These are phyloP conservation scores for Rugosomyces carneus DNA, from an alignment of 1,284 basidiomycete species.

Conservation along the genomic window DNA sequence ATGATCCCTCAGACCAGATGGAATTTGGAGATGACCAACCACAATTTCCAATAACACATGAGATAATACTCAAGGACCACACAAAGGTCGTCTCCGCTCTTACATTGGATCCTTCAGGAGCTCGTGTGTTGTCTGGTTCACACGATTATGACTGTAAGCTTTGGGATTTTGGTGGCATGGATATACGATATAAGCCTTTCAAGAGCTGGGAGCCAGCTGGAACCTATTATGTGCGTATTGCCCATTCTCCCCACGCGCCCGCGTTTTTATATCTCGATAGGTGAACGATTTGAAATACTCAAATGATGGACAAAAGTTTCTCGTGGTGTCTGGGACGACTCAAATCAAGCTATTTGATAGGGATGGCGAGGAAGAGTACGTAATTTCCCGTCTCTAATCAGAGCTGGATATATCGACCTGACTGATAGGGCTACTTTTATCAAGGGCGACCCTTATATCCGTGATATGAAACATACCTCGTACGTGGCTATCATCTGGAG, in stretches of 20 bases:
- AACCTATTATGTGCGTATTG: conserved; percentile 75
- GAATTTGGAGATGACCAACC: conserved; percentile 40
- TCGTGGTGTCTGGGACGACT: conserved; percentile 83
- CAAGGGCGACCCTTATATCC: conserved; percentile 96
- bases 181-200: conserved; percentile 83
- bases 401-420: conserved; percentile 40
- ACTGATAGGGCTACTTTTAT: conserved; percentile 73
- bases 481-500: conserved; percentile 31
- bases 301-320: conserved; percentile 77
- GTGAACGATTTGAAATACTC: conserved; percentile 88
- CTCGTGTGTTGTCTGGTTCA: conserved; percentile 85
- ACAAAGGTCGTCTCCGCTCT: conserved; percentile 92
- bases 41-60: conserved; percentile 80
- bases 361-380: conserved; percentile 86
- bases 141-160: conserved; percentile 97
- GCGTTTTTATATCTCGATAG: conserved; percentile 36
- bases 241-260: conserved; percentile 15
- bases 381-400: conserved; percentile 20
- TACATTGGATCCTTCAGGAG: conserved; percentile 88
- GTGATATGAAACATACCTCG: conserved; percentile 97
- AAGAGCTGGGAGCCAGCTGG: conserved; percentile 92
- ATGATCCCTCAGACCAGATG: conserved; percentile 31
- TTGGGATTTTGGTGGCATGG: conserved; percentile 99
- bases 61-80: conserved; percentile 89
- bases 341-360: conserved; percentile 87